phyloP scores from a whole-genome alignment of 768 basidiomycete species.

The Tylopilus vinaceipallidus region DNA sequence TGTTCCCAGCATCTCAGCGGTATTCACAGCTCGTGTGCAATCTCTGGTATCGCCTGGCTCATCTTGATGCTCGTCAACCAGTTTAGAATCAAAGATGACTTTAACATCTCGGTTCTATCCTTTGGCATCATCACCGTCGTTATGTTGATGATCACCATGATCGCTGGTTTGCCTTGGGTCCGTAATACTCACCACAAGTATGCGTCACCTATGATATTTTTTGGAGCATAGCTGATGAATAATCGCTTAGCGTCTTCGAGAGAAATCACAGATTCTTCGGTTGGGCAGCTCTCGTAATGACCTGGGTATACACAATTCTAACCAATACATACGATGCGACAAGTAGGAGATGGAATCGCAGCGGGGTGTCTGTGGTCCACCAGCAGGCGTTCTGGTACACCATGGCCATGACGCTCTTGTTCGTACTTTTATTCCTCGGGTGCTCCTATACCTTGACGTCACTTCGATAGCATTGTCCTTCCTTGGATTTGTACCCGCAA shows the following conservation, averaged over 20 bases:
- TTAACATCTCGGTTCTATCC: slow-evolving; percentile 55
- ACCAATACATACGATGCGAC: slow-evolving; percentile 58
- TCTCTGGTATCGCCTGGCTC: slow-evolving; percentile 73
- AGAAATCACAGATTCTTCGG: slow-evolving; percentile 78
- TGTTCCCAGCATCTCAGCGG: slow-evolving; percentile 65
- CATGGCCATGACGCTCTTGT: slow-evolving; percentile 76
- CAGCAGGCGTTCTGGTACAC: slow-evolving; percentile 81
- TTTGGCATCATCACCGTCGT: slow-evolving; percentile 62
- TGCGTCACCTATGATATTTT: slow-evolving; percentile 22
- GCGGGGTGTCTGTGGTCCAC: slow-evolving; percentile 50
- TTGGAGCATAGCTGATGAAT: not conserved
- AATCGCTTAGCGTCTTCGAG: slow-evolving; percentile 61
- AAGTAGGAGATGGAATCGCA: slow-evolving; percentile 56
- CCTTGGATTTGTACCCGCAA: slow-evolving; percentile 78
- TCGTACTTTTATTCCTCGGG: slow-evolving; percentile 26
- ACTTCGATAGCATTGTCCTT: slow-evolving; percentile 51
- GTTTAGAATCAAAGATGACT: slow-evolving; percentile 46
- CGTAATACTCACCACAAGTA: slow-evolving; percentile 81
- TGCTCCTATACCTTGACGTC: not conserved
- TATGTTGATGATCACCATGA: slow-evolving; percentile 54
- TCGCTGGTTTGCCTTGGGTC: slow-evolving; percentile 76
- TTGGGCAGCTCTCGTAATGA: slow-evolving; percentile 57
- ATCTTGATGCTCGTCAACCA: slow-evolving; percentile 59
- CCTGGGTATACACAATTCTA: slow-evolving; percentile 67
- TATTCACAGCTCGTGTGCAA: slow-evolving; percentile 76